Base-by-base conservation (phyloP, 2,329 filamentous ascomycete species). In the Scortechinia acanthostroma region DNA sequence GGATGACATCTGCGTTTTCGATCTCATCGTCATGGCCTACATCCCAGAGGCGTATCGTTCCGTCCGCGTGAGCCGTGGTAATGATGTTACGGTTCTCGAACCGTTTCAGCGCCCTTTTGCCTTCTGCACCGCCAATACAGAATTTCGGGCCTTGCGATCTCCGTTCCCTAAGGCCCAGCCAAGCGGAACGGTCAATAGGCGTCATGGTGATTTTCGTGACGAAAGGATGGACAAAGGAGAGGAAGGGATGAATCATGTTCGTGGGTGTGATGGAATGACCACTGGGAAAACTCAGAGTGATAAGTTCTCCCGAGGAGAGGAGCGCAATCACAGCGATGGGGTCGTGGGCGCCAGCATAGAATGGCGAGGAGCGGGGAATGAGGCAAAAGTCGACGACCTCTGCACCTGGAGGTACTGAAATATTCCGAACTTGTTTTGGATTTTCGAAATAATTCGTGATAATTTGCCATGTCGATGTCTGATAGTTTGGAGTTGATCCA, bases 1-100 rank as follows among this genome's bases (percentile, higher is more conserved):
- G 91, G 20, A 97, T 68, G 45, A 88, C 74, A 3, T 73, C 71
- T 13, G 80, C 74, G 55, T 97, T 97, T 62, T 98, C 93, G 43
- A 98, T 86, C 55, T 96, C 88, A 57, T 98, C 93, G 14, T 81
- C 87, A 55, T 95, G 87, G 0, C 93, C 93, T 17, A 85, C 80
- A 62, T 98, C 93, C 90, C 91, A 98, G 4, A 97, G 70, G 22
- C 91, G 76, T n/a, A 98, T 73, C 0, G 87, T 94, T 45, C 91
- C 89, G 62, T 98, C 93, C 2, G 85, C 89, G 60, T 98, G 91
- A 0, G 89, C 85, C 3, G 88, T 88, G 49, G 91, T 86, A 4
- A 95, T 76, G 40, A 97, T 78, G 47, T 90, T 95, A 42, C 93
- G 79, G 49, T 83, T 76, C 56, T 95, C 90, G 53, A 88, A 91